phyloP scores from a whole-genome alignment of 257 asterid species.

The Salvia rosmarinus region DNA sequence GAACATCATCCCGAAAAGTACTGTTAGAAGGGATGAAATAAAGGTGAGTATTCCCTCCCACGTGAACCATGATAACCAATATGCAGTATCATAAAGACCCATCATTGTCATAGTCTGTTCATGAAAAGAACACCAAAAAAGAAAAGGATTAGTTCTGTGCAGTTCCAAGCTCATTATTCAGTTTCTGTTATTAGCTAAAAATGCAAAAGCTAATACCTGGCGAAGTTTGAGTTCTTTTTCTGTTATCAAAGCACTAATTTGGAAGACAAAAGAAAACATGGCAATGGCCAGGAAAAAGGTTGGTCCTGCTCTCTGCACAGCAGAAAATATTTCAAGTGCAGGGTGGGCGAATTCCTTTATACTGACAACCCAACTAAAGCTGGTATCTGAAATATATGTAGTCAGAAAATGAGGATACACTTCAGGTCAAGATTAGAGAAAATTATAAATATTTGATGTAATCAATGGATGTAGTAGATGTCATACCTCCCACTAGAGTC shows the following conservation, averaged over 20 bases:
- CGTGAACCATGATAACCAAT: conserved; percentile 91
- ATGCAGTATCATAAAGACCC: conserved; percentile 96
- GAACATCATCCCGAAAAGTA: conserved; percentile 95
- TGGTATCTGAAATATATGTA: conserved; percentile 55
- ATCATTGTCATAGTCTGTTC: conserved; percentile 88
- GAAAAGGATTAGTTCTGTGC: conserved; percentile 25
- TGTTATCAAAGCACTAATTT: conserved; percentile 68
- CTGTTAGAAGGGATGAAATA: conserved; percentile 69
- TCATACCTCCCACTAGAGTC: conserved; percentile 70
- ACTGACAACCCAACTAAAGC: conserved; percentile 75
- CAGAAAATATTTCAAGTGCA: conserved; percentile 56
- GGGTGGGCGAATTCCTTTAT: conserved; percentile 90
- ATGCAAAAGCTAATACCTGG: conserved; percentile 59
- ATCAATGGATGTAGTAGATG: conserved; percentile 15
- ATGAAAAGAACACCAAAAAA: conserved; percentile 24
- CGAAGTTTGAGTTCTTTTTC: conserved; percentile 97
- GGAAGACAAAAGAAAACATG: conserved; percentile 94
- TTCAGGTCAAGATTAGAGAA: conserved; percentile 17
- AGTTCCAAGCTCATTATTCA: conserved; percentile 19
- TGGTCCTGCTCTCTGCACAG: conserved; percentile 72
- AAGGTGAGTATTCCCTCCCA: conserved; percentile 82
- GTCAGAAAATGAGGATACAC: conserved; percentile 26
- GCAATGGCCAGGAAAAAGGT: conserved; percentile 90
- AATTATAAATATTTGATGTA: background rate
- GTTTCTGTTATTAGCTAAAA: conserved; percentile 19